Conservation (phyloP, 805 yeast genomes). For the Hanseniaspora jakobsenii region DNA sequence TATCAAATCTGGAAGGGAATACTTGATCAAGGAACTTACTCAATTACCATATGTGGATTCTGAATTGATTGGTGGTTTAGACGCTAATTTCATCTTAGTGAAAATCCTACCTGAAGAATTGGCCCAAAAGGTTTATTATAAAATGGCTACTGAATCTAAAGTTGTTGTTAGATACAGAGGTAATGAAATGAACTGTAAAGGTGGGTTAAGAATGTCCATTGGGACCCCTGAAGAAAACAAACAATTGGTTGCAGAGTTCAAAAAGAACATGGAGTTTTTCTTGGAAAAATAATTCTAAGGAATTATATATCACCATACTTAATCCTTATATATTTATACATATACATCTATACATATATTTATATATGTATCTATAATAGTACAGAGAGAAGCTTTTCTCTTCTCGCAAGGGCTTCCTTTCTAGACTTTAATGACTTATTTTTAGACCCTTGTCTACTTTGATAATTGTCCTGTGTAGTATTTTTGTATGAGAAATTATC, state of each 20-base stretch:
- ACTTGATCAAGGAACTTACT: slow-evolving; percentile 43
- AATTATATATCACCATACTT: not conserved
- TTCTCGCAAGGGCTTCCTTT: not conserved
- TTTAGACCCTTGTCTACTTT: no score
- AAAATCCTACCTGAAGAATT: slow-evolving; percentile 62
- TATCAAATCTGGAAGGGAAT: slow-evolving; percentile 44
- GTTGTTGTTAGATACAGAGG: slow-evolving; percentile 92
- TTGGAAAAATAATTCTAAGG: not conserved
- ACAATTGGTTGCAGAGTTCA: slow-evolving; percentile 40
- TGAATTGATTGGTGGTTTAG: slow-evolving; percentile 65
- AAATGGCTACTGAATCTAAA: slow-evolving; percentile 55
- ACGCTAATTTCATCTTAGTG: slow-evolving; percentile 72
- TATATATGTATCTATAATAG: no score
- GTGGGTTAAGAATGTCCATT: slow-evolving; percentile 75
- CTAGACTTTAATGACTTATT: no score
- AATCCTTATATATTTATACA: not conserved
- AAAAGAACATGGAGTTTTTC: slow-evolving; percentile 25
- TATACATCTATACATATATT: not conserved
- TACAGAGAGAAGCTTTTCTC: not conserved
- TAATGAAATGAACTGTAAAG: slow-evolving; percentile 74
- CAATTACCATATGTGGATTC: slow-evolving; percentile 51
- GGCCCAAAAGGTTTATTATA: slow-evolving; percentile 56
- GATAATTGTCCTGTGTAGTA: no score
- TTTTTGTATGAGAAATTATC: no score
- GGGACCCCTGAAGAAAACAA: slow-evolving; percentile 74